Evolutionary conservation across 345 rosid species (phyloP).

Genomic region (Raphanus sativus): DNA sequence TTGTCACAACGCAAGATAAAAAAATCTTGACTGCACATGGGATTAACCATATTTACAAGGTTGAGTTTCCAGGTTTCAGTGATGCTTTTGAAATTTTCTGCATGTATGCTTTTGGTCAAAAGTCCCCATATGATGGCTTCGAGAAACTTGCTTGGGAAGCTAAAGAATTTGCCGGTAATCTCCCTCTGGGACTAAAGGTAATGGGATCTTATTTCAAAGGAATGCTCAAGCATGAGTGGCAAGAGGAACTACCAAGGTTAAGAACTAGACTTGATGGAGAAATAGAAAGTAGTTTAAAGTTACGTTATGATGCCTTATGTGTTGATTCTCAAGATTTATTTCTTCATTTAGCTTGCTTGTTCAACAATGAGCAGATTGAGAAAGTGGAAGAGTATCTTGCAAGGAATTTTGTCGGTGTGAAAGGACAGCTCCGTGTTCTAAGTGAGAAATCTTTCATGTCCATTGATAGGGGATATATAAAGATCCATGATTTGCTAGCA

Average conservation of each 20-base stretch:
- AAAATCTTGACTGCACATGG: constrained; percentile 10
- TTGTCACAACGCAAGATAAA: constrained; percentile 32
- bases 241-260: constrained; percentile 22
- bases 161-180: not conserved
- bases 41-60: constrained; percentile 6
- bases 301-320: constrained; percentile 38
- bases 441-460: constrained; percentile 16
- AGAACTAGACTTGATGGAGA: constrained; percentile 15
- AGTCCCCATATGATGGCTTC: not conserved
- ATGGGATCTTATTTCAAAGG: constrained; percentile 29
- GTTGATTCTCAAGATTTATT: constrained; percentile 22
- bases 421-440: not conserved
- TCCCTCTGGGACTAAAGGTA: constrained; percentile 42
- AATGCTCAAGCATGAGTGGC: constrained; percentile 15
- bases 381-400: not conserved
- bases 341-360: constrained; percentile 39
- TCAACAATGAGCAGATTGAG: not conserved
- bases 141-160: constrained; percentile 5
- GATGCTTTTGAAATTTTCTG: constrained; percentile 31
- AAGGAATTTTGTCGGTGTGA: not conserved
- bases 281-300: constrained; percentile 12
- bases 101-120: constrained; percentile 17
- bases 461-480: not conserved
- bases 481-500: not conserved
- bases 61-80: not conserved